These are phyloP conservation scores for Sugiyamaella qingdaonensis DNA, from an alignment of 805 yeast species.

Conservation along the genomic window DNA sequence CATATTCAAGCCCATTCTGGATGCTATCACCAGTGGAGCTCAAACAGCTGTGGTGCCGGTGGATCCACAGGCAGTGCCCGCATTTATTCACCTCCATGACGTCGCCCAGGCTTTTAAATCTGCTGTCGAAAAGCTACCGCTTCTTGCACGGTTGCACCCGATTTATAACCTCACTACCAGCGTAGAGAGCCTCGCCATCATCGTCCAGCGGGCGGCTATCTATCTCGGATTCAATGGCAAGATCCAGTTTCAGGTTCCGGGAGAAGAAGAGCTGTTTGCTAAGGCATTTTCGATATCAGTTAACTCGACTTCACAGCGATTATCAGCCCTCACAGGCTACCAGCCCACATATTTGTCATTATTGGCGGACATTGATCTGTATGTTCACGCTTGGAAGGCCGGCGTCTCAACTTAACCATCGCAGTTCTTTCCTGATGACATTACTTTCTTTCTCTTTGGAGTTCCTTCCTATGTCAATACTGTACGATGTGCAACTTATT, in stretches of 20 bases:
- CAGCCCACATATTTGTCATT: slow-evolving; percentile 2
- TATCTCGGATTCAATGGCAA: slow-evolving; percentile 11
- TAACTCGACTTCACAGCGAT: slow-evolving; percentile 1
- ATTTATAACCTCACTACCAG: slow-evolving; percentile 6
- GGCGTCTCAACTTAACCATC: not conserved
- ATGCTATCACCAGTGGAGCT: not conserved
- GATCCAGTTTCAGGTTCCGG: not conserved
- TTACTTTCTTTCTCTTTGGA: too few relatives aligned
- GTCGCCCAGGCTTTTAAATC: slow-evolving; percentile 1
- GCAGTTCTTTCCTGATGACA: too few relatives aligned
- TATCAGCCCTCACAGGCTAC: slow-evolving; percentile 1
- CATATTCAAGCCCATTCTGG: slow-evolving; percentile 4
- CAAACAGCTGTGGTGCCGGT: not conserved
- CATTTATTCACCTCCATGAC: slow-evolving; percentile 11
- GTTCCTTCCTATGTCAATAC: too few relatives aligned
- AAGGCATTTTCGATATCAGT: slow-evolving; percentile 8
- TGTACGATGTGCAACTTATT: too few relatives aligned
- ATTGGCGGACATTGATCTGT: slow-evolving; percentile 8
- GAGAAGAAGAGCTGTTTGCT: slow-evolving; percentile 2
- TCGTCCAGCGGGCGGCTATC: slow-evolving; percentile 3
- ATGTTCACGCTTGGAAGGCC: slow-evolving; percentile 7
- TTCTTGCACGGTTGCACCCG: slow-evolving; percentile 1
- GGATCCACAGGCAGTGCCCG: not conserved
- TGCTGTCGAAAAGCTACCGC: slow-evolving; percentile 4
- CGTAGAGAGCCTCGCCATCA: not conserved